Base-by-base conservation (phyloP, 1,284 basidiomycete genomes). In the Apiotrichum mycotoxinovorans region DNA sequence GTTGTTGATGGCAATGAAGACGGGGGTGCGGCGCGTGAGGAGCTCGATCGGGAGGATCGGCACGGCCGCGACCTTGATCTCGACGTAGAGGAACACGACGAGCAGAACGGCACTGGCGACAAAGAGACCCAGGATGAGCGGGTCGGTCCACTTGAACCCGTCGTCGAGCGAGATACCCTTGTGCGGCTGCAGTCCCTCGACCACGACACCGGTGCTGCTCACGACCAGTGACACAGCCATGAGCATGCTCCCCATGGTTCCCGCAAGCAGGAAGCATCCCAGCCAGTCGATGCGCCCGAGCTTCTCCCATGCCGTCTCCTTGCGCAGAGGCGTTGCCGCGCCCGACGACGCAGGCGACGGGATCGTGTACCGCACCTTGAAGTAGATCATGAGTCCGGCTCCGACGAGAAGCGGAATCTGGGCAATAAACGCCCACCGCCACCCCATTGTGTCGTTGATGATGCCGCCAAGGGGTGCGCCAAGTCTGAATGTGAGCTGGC, bases 391-490 rank as follows among this genome's bases (percentile, higher is more conserved):
- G 53, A 81, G 67, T 68, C 85, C 82, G 42, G 88, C 87, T 66
- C 87, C 79, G 38, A 85, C 64, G 48, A 94, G 78, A 52, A 92
- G 73, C 22, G 90, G 90, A 62, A 87, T 81, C 87, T 91, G 71
- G 68, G 87, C 80, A 54, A 84, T 81, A 77, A 89, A 78, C 4
- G 75, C 71, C 61, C 64, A 65, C 46, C 75, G 58, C 91, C 91
- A 93, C 68, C 89, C 89, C 66, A 89, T 84, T 20, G 69, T 80
- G 73, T 93, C 91, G 68, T 88, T 87, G 64, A 91, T 81, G 84
- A 87, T 88, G 26, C 91, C 91, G 41, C 91, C 91, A 10, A 94
- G 64, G n/a, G 91, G 91, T 22, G 89, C 91, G 46, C 91, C 91
- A n/a, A 92, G 79, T 40, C 87, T 88, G 49, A 87, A 1, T 30